These are phyloP conservation scores for Daedaleopsis nitida DNA, from an alignment of 768 basidiomycete genomes.

Conservation along the genomic window DNA sequence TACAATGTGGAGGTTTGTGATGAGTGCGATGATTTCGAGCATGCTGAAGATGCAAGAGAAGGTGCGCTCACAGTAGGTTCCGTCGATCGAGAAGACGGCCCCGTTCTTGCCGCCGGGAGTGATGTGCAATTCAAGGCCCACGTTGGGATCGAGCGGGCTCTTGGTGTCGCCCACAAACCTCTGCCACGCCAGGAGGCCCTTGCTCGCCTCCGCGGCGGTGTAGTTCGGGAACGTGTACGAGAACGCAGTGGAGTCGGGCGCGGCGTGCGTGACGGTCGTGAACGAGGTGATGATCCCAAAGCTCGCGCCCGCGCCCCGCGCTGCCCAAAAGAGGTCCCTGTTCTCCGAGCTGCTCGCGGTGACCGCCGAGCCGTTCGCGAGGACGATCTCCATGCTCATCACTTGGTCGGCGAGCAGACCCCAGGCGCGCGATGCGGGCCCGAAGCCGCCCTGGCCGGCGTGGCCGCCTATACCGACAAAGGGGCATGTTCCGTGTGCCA, in stretches of 20 bases:
- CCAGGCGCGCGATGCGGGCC: background rate
- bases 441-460: slow-evolving; percentile 2
- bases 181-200: slow-evolving; percentile 4
- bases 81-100: background rate
- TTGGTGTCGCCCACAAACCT: background rate
- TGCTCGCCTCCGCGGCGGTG: background rate
- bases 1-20: too few relatives aligned
- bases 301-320: slow-evolving; percentile 1
- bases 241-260: background rate
- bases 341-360: background rate
- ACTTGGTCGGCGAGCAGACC: slow-evolving; percentile 2
- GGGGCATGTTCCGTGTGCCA: slow-evolving; percentile 1
- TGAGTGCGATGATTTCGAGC: background rate
- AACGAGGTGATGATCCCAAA: slow-evolving; percentile 7
- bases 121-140: background rate
- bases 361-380: background rate
- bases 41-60: too few relatives aligned
- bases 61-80: background rate
- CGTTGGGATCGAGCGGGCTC: background rate
- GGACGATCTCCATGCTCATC: slow-evolving; percentile 1
- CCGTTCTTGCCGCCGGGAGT: background rate
- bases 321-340: slow-evolving; percentile 5
- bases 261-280: background rate
- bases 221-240: background rate
- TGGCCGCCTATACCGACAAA: slow-evolving; percentile 2